phyloP scores from a whole-genome alignment of 1,139 yeast species.

The Suhomyces bokatorum region DNA sequence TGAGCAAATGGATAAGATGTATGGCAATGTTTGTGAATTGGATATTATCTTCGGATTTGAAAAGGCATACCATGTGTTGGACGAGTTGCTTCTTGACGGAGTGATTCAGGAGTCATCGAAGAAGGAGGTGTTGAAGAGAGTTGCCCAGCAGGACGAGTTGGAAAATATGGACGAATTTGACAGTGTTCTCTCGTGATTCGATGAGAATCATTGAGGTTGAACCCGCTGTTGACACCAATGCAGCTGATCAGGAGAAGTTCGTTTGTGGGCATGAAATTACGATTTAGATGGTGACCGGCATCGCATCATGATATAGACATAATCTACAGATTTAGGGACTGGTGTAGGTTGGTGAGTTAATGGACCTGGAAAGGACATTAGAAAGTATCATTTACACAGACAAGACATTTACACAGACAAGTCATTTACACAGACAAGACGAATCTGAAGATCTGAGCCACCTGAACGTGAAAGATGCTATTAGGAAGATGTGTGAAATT shows the following conservation, averaged over 20 bases:
- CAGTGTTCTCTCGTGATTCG: conserved; percentile 33
- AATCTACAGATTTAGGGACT: background rate
- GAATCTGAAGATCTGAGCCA: no score
- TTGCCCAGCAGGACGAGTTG: conserved; percentile 76
- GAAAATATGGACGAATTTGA: conserved; percentile 61
- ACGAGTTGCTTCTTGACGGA: conserved; percentile 84
- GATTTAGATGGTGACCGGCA: background rate
- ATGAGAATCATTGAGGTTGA: background rate
- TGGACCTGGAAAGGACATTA: no score
- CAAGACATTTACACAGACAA: no score
- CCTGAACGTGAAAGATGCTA: no score
- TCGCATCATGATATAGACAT: background rate
- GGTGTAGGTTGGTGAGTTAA: no score
- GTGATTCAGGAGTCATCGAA: conserved; percentile 82
- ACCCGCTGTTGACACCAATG: background rate
- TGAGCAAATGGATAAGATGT: conserved; percentile 93
- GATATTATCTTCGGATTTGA: conserved; percentile 94
- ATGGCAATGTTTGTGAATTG: conserved; percentile 94
- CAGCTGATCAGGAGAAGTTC: background rate
- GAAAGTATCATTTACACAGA: no score
- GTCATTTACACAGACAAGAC: no score
- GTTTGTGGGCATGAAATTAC: background rate
- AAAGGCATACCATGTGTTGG: conserved; percentile 88
- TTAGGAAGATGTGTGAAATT: no score
- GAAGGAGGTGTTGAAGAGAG: conserved; percentile 72